Base-by-base conservation (phyloP, 1,284 basidiomycete species). In the Mycosarcoma mackinlayi region DNA sequence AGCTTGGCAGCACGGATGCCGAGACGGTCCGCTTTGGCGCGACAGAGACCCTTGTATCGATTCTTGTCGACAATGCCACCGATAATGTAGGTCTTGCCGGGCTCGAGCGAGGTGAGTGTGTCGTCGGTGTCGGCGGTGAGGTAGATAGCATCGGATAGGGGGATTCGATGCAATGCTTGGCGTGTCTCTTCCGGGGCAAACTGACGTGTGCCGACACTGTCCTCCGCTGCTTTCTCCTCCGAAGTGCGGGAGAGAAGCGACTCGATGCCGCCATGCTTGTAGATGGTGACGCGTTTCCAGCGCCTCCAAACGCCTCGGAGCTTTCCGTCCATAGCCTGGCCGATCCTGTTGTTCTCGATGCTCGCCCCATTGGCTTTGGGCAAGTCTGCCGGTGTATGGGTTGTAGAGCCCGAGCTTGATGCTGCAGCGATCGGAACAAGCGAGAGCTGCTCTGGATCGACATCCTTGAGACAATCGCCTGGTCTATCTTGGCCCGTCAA, bases 21-120 rank as follows among this genome's bases (percentile, higher is more conserved):
- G 10, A 90, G 87, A 44, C 85, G 85, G 38, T 87, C 86, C 2
- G 96, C 93, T 84, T 95, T 96, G 81, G 92, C 87, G 52, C 92
- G 86, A 83, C 96, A 98, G 19, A 98, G 56, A 30, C 64, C 45
- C 87, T 97, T 98, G 87, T 97, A 92, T 33, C 95, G 89, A 84
- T 99, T 99, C 76, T 91, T 91, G 83, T 99, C 96, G 63, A 92
- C 92, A 70, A 99, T 91, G 14, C 95, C 96, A 30, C 96, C 96
- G 58, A 99, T 94, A 73, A 99, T 89, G 82, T 98, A 98, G 3
- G 89, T 91, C 81, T 94, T 92, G 53, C 90, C 89, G 67, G 92
- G 89, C 58, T 88, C 89, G 45, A 99, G 87, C 64, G 90, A 88
- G 9, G 86, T 85, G 37, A 98, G 85, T 81, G 95, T 92, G 54